Base-by-base conservation (phyloP, 176 grass and related monocot species). In the Aegilops longissima region DNA sequence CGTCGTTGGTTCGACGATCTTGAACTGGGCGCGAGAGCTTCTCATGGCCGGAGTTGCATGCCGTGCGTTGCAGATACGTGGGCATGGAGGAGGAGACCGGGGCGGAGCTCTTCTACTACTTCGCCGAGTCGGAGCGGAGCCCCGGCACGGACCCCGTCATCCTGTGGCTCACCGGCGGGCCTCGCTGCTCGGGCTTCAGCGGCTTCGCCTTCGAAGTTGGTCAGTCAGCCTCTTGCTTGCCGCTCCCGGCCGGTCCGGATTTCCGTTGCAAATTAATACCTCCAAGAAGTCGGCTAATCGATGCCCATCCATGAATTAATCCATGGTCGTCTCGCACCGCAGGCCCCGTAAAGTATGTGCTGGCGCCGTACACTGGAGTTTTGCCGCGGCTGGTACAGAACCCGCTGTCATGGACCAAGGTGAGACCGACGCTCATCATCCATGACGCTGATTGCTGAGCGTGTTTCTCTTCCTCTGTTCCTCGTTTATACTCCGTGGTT, bases 81-180 rank as follows among this genome's bases (percentile, higher is more conserved):
- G 21, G 0, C 8, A 82, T 93, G 80, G 94, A 88, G 24, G 91
- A 93, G 18, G 82, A 49, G 24, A 89, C 86, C 1, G 89, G 89
- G 8, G 21, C 71, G 9, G 77, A 93, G 78, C 84, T 96, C 39
- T 96, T 96, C 86, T 93, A 96, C 89, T 96, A 96, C 34, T 93
- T 91, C 54, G 59, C 79, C 6, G 78, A 88, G 42, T 91, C 94
- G 2, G 89, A 96, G 81, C n/a, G 89, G 78, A 88, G 67, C n/a
- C 87, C 87, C 4, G 13, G 30, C 36, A 67, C 62, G 12, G 94
- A 93, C 13, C 80, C 90, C 5, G 5, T 93, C 11, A 0, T 93
- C 18, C 39, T 95, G 0, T 93, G 88, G 91, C 83, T 91, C 33
- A n/a, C 82, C 1, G 91, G 91, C 4, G 89, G 94, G 6, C 88